Evolutionary conservation across 2,329 filamentous ascomycete species (phyloP).

Genomic region (Fusarium sp.): DNA sequence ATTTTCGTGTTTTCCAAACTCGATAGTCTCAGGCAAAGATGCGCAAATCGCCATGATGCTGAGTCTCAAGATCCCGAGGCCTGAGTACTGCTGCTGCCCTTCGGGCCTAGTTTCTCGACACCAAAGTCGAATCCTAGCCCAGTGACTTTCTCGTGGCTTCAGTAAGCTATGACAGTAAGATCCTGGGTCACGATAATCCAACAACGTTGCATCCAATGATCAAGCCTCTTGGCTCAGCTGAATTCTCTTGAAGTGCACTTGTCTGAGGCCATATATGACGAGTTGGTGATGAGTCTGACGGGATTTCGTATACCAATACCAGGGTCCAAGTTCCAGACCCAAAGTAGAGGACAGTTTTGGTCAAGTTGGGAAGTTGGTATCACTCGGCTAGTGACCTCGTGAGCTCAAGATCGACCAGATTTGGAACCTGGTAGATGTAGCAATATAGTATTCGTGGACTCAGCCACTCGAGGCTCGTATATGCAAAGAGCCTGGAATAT

Average conservation of each 20-base stretch:
- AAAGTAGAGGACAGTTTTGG: neutral
- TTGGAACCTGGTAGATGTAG: neutral
- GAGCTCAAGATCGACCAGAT: neutral
- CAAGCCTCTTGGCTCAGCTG: neutral
- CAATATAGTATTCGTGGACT: neutral
- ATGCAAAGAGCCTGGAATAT: neutral
- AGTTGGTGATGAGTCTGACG: neutral
- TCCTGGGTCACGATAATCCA: neutral
- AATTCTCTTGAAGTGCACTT: neutral
- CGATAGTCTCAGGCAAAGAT: neutral
- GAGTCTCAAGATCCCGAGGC: neutral
- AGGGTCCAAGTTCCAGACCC: neutral
- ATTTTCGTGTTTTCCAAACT: neutral
- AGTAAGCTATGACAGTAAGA: neutral
- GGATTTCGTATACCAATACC: neutral
- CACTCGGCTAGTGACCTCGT: neutral
- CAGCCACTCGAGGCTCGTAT: neutral
- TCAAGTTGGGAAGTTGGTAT: neutral
- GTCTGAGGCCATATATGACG: neutral
- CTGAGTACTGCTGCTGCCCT: neutral
- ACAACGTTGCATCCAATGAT: neutral
- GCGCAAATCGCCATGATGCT: neutral
- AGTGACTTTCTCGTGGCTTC: neutral
- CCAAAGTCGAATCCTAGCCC: no score
- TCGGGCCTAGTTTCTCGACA: neutral